These are phyloP conservation scores for Nicotiana tomentosiformis DNA, from an alignment of 257 asterid species.

Conservation along the genomic window DNA sequence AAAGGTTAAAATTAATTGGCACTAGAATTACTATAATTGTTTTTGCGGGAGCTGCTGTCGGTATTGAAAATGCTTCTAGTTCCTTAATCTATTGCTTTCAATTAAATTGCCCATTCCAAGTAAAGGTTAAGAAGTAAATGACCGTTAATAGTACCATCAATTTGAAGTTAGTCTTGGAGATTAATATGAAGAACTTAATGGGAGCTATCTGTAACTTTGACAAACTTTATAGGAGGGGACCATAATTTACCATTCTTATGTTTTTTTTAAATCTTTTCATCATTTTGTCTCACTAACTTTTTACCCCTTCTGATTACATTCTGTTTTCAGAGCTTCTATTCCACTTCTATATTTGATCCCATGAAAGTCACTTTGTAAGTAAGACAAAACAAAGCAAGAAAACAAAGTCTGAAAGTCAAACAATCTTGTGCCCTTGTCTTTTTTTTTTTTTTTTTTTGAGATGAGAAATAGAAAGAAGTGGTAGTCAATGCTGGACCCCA, in stretches of 20 bases:
- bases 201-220: not conserved
- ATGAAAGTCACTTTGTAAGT: constrained; percentile 10
- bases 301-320: constrained; percentile 34
- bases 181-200: not conserved
- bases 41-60: not conserved
- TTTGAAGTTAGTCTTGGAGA: not conserved
- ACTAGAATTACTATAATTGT: not conserved
- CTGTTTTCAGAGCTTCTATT: constrained; percentile 43
- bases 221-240: not conserved
- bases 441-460: not conserved
- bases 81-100: not conserved
- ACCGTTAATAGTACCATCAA: not conserved
- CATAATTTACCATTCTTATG: not conserved
- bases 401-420: constrained; percentile 6
- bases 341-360: constrained; percentile 23
- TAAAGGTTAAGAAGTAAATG: not conserved
- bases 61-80: not conserved
- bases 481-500: constrained; percentile 48
- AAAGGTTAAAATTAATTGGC: not conserved
- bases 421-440: not conserved
- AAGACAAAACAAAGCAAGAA: not conserved
- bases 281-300: constrained; percentile 1
- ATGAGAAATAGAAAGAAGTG: constrained; percentile 1
- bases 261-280: not conserved
- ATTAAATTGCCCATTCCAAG: not conserved